Evolutionary conservation across 768 basidiomycete genomes (phyloP), one percentile per base, ranked within the genome.

Genomic region (Sarcomyxa edulis): DNA sequence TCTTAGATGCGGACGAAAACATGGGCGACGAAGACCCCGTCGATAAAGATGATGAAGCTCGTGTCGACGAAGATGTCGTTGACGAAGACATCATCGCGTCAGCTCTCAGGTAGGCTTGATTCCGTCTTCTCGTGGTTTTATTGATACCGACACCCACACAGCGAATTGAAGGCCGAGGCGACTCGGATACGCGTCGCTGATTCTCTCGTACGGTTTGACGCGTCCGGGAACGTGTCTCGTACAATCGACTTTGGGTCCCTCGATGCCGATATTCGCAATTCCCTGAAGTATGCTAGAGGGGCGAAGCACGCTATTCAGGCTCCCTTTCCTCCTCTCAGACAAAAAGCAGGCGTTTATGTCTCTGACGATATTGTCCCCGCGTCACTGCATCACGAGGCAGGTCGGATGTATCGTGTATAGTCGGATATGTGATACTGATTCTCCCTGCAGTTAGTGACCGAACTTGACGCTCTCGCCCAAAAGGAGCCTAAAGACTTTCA

Each of bases 401-500:
- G 10, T 12, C 6, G 10, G 21, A 37, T 12, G 14, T n/a, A 21
- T 6, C 12, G n/a, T 7, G 20, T n/a, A 25, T 26, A 10, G 18
- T 3, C 14, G 24, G 11, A 24, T 15, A 18, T 16, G 25, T 21
- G 33, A 18, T 25, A 6, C n/a, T 38, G n/a, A n/a, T n/a, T n/a
- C n/a, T n/a, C n/a, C 11, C 19, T 2, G 14, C 37, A 46, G 47
- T 32, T 48, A 5, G 28, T 45, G 22, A 36, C 20, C 6, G 45
- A 49, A 36, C 27, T 49, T 18, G 38, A 49, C 35, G 26, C 42
- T 4, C 31, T 49, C 10, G 48, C 48, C 6, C 23, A 32, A 19
- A 32, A 29, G 3, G 48, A 49, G 25, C 48, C 48, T 2, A 39
- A 36, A 29, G 48, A 49, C 18, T 49, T 44, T 21, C 48, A 49